Evolutionary conservation across 176 grass and related monocot genomes (phyloP), one percentile per base, ranked within the genome.

Genomic region (Oryza brachyantha): DNA sequence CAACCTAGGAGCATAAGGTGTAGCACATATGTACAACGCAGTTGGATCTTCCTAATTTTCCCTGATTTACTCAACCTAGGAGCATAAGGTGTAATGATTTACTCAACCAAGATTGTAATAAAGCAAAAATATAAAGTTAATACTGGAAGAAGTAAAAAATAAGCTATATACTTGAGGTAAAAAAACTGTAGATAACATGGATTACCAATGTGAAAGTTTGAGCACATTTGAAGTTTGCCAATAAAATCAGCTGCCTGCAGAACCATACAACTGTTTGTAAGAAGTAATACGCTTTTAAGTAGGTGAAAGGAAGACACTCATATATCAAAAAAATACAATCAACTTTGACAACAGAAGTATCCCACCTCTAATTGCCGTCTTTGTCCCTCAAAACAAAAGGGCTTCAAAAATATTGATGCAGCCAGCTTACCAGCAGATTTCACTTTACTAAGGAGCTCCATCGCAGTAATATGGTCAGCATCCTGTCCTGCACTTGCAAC

Each of bases 361-460:
- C 39, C 34, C 82, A 98, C 95, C 90, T 98, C 92, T 66, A 83
- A 38, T 83, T 87, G 92, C 14, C 92, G 92, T 76, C 83, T 94
- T 89, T 91, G 82, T 82, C 92, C 95, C 83, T 98, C 95, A 41
- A 98, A 98, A 79, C 83, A 88, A 70, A 98, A 98, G 35, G 95
- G 95, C 80, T 94, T 86, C 82, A 98, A 78, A 83, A 94, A 82
- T 80, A 98, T 92, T 32, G 95, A 94, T 54, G 85, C 80, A 76
- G 95, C 83, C 74, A 98, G 73, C 50, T 87, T 87, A 74, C 90
- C 87, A 37, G 86, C 68, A 66, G 88, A 94, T 87, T 94, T 98
- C 28, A 92, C 74, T 67, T 65, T 63, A 50, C 74, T 79, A 71
- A 98, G 83, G 87, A 98, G 83, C n/a, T 94, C 87, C 80, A 88